A percentile compares a stretch with the other conserved stretches of the same genome.
Conservation (phyloP, 2,329 filamentous ascomycete genomes). For the Aspergillus sp. region DNA sequence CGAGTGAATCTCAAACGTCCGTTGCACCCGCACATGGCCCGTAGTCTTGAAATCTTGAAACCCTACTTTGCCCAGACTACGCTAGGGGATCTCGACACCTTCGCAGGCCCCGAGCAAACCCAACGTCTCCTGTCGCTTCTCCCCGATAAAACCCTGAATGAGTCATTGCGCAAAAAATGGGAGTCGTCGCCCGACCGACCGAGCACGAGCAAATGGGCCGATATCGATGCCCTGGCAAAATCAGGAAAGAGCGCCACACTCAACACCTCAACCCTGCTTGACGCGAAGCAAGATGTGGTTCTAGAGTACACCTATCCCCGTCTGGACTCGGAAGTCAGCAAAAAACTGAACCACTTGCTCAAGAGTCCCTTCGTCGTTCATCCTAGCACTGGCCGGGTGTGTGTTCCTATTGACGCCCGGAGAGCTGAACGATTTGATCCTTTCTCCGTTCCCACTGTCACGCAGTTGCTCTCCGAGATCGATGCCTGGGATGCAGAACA, state of each 20-base stretch:
- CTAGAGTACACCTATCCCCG: constrained; percentile 97
- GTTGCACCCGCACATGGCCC: constrained; percentile 81
- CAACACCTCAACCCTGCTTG: constrained; percentile 70
- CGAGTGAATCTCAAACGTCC: constrained; percentile 81
- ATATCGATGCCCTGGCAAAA: constrained; percentile 84
- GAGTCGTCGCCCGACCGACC: constrained; percentile 73
- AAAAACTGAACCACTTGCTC: constrained; percentile 96
- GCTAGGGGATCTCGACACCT: constrained; percentile 82
- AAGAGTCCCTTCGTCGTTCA: constrained; percentile 97
- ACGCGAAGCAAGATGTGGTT: constrained; percentile 93
- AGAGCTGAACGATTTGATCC: constrained; percentile 82
- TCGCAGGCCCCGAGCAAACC: constrained; percentile 66
- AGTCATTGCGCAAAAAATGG: constrained; percentile 86
- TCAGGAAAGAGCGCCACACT: constrained; percentile 69
- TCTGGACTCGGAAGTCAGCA: constrained; percentile 94
- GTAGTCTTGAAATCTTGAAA: constrained; percentile 81
- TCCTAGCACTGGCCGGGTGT: constrained; percentile 88
- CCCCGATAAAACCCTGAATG: constrained; percentile 73
- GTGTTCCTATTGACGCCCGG: constrained; percentile 83
- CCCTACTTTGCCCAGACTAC: constrained; percentile 81
- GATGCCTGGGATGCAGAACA: constrained; percentile 66
- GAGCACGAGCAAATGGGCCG: constrained; percentile 83
- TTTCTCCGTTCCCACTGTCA: constrained; percentile 82
- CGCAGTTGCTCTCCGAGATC: constrained; percentile 76
- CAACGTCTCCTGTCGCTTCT: constrained; percentile 80